Conservation (phyloP, 805 yeast species). For the Schwanniomyces polymorphus region DNA sequence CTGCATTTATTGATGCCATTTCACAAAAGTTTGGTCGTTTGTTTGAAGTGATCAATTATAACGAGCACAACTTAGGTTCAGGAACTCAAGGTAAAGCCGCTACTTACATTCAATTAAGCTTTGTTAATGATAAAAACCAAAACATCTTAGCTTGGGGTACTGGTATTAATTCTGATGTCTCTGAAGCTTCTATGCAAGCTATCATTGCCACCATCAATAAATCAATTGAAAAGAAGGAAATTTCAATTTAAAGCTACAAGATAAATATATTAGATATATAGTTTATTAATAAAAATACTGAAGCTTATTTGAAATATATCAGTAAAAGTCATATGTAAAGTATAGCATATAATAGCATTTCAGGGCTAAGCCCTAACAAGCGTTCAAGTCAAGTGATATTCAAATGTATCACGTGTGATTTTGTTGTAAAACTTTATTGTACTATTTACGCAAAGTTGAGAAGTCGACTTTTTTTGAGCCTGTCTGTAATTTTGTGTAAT, state of each 20-base stretch:
- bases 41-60: slow-evolving; percentile 64
- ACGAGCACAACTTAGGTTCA: slow-evolving; percentile 72
- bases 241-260: not conserved
- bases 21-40: slow-evolving; percentile 50
- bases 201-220: slow-evolving; percentile 57
- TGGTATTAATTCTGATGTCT: slow-evolving; percentile 44
- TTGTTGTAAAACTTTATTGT: not conserved
- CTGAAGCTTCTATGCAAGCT: slow-evolving; percentile 56
- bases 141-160: slow-evolving; percentile 42
- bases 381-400: not conserved
- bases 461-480: not conserved
- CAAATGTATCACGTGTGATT: not conserved
- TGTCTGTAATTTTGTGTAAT: not conserved
- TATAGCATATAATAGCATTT: not conserved
- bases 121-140: slow-evolving; percentile 34
- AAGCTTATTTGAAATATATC: no score
- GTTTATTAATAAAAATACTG: not conserved
- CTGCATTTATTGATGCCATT: slow-evolving; percentile 68
- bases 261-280: not conserved
- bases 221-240: slow-evolving; percentile 29
- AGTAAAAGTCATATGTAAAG: not conserved
- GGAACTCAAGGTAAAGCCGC: slow-evolving; percentile 76
- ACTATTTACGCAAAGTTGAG: not conserved
- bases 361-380: not conserved
- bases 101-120: slow-evolving; percentile 61